Evolutionary conservation across 148 eudicot species (phyloP).

Genomic region (Rhododendron vialii): DNA sequence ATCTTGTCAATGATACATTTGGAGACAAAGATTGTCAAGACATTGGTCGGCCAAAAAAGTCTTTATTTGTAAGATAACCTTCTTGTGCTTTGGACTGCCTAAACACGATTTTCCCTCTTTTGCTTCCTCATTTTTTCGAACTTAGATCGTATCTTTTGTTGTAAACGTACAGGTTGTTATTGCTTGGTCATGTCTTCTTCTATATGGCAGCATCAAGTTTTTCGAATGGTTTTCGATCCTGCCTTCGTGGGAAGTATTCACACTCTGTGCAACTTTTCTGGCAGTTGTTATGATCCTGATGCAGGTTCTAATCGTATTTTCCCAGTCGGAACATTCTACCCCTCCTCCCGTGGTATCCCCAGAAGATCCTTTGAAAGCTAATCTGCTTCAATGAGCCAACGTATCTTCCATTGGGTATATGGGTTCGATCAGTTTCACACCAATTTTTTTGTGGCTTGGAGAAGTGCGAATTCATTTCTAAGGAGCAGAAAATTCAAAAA

Average conservation of each 20-base stretch:
- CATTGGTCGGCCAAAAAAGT: conserved; percentile 54
- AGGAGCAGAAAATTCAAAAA: not conserved
- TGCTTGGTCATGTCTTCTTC: conserved; percentile 47
- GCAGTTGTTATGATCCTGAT: conserved; percentile 39
- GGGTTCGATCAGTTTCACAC: not conserved
- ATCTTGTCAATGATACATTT: conserved; percentile 46
- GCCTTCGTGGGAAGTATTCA: conserved; percentile 42
- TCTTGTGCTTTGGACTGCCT: not conserved
- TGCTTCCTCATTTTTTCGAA: not conserved
- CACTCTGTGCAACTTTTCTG: conserved; percentile 30
- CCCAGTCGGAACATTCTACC: conserved; percentile 53
- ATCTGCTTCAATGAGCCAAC: conserved; percentile 39
- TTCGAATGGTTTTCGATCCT: conserved; percentile 37
- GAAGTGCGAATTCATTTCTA: not conserved
- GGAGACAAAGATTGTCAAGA: conserved; percentile 37
- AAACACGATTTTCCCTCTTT: not conserved
- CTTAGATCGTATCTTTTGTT: not conserved
- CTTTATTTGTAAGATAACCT: conserved; percentile 14
- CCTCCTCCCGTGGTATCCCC: conserved; percentile 29
- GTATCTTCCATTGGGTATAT: not conserved
- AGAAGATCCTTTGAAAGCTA: conserved; percentile 36
- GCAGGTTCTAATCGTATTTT: conserved; percentile 57
- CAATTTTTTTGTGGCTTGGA: not conserved
- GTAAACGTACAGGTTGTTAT: conserved; percentile 43
- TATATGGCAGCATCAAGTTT: conserved; percentile 29